Evolutionary conservation across 2,329 filamentous ascomycete genomes (phyloP).

Genomic region (Fusarium subtropicale): DNA sequence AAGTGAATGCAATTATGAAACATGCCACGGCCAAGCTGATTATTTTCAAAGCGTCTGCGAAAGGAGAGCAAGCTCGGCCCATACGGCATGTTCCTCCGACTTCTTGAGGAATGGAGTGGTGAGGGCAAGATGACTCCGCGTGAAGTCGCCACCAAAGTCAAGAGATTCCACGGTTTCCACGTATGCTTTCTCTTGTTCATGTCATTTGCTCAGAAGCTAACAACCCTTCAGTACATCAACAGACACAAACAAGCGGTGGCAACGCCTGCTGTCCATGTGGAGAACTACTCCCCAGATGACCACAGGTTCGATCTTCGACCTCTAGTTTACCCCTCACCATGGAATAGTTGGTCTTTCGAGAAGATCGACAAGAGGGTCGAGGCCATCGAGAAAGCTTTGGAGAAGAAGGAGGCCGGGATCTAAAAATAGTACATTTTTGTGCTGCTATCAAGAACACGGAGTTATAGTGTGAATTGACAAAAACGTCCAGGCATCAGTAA

Average conservation of each 20-base stretch:
- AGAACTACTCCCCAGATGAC: slow-evolving; percentile 45
- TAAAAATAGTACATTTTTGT: slow-evolving; percentile 1
- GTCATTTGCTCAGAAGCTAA: background rate
- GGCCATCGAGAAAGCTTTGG: slow-evolving; percentile 47
- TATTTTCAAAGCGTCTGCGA: slow-evolving; percentile 44
- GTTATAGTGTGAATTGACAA: background rate
- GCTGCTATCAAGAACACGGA: background rate
- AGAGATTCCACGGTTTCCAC: slow-evolving; percentile 53
- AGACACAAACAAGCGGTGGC: slow-evolving; percentile 31
- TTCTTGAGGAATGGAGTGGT: slow-evolving; percentile 54
- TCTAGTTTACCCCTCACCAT: slow-evolving; percentile 51
- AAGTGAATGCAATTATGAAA: background rate
- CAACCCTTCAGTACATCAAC: slow-evolving; percentile 13
- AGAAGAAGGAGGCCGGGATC: slow-evolving; percentile 17
- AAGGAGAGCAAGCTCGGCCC: slow-evolving; percentile 58
- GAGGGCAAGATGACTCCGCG: slow-evolving; percentile 52
- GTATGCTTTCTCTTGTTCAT: background rate
- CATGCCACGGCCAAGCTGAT: background rate
- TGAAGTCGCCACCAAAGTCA: slow-evolving; percentile 48
- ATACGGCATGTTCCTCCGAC: slow-evolving; percentile 54
- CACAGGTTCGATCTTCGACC: slow-evolving; percentile 45
- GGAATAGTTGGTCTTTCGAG: slow-evolving; percentile 53
- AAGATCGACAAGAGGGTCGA: slow-evolving; percentile 55
- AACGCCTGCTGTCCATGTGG: slow-evolving; percentile 23
- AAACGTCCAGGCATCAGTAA: background rate